These are phyloP conservation scores for Plasmodium coatneyi DNA, from an alignment of 169 alveolate species.

Conservation along the genomic window DNA sequence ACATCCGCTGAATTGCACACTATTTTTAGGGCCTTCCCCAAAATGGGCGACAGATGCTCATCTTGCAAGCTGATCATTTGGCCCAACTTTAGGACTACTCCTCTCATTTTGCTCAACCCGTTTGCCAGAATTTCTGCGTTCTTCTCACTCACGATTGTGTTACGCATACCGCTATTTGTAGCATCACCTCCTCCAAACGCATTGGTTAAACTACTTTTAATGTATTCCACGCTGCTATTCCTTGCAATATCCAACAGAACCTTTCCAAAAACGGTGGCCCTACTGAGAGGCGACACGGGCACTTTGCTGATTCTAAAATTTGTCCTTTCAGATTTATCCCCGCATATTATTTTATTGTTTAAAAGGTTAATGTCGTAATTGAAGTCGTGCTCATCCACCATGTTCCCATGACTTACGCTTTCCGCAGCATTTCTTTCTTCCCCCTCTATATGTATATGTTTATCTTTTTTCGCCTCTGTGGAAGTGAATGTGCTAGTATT, in stretches of 20 bases:
- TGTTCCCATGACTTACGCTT: background rate
- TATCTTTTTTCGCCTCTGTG: background rate
- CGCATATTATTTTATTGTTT: constrained; percentile 15
- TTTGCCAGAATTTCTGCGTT: constrained; percentile 84
- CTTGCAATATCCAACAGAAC: constrained; percentile 55
- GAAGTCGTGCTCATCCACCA: constrained; percentile 55
- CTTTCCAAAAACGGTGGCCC: constrained; percentile 68
- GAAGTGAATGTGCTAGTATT: background rate
- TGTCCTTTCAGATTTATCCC: constrained; percentile 2
- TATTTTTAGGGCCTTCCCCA: constrained; percentile 88
- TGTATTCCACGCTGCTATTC: constrained; percentile 66
- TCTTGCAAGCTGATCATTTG: constrained; percentile 90
- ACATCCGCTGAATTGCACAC: constrained; percentile 94
- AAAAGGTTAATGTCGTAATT: constrained; percentile 18
- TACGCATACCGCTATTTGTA: background rate
- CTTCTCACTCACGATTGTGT: constrained; percentile 53
- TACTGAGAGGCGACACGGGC: constrained; percentile 65
- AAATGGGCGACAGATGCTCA: constrained; percentile 90
- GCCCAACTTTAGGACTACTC: constrained; percentile 90
- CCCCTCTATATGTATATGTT: background rate
- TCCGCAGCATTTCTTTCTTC: background rate
- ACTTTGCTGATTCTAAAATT: constrained; percentile 36
- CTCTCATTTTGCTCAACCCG: constrained; percentile 91
- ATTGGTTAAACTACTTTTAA: constrained; percentile 15
- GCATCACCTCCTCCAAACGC: background rate